Evolutionary conservation across 192 early-diverging fungal genomes (phyloP).

Genomic region (Linnemannia schmuckeri): DNA sequence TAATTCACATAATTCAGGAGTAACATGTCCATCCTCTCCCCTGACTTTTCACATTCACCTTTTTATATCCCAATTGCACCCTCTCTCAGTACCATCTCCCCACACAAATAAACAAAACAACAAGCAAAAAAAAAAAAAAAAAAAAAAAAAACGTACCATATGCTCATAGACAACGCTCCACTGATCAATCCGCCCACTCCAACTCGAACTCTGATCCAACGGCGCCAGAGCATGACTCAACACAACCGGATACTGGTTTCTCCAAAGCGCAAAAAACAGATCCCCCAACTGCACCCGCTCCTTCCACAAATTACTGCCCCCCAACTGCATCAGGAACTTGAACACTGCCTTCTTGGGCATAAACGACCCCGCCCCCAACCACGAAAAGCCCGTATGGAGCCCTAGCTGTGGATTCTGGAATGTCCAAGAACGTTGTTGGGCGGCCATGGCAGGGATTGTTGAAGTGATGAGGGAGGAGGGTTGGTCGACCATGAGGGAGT

Average conservation of each 20-base stretch:
- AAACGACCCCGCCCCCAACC: slow-evolving; percentile 61
- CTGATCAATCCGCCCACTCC: slow-evolving; percentile 62
- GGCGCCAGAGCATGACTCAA: slow-evolving; percentile 51
- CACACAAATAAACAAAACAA: neutral
- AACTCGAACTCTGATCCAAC: slow-evolving; percentile 53
- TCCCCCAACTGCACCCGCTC: slow-evolving; percentile 62
- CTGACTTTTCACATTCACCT: too few species aligned
- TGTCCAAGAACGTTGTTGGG: slow-evolving; percentile 64
- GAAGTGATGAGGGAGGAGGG: slow-evolving; percentile 63
- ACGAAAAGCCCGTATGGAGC: slow-evolving; percentile 64
- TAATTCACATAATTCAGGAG: neutral
- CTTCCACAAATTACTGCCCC: slow-evolving; percentile 62
- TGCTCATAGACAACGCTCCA: slow-evolving; percentile 63
- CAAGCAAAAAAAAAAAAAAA: neutral
- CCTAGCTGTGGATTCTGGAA: slow-evolving; percentile 61
- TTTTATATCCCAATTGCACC: neutral
- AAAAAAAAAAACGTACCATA: slow-evolving; percentile 38
- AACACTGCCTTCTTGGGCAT: slow-evolving; percentile 61
- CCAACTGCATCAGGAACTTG: slow-evolving; percentile 63
- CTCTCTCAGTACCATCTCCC: neutral
- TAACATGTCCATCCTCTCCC: neutral
- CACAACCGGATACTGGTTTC: slow-evolving; percentile 62
- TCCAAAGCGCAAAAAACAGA: slow-evolving; percentile 65
- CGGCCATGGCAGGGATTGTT: slow-evolving; percentile 61
- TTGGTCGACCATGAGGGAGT: slow-evolving; percentile 63